Base-by-base conservation (phyloP, 164 flowering plant genomes). In the Stephania yunnanensis region DNA sequence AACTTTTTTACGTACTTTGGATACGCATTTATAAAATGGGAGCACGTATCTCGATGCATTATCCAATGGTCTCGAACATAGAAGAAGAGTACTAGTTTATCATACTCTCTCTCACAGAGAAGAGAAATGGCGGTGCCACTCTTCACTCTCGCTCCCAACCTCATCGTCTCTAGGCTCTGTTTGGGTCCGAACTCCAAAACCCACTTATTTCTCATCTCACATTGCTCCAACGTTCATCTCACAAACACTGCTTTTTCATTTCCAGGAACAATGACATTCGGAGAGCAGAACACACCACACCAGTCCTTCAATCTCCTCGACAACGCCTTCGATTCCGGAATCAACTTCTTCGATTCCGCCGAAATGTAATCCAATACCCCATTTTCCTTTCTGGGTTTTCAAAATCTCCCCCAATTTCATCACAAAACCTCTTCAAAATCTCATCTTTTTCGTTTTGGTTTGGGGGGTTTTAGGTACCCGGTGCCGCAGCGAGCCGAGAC, bases 251-350 rank as follows among this genome's bases (percentile, higher is more conserved):
- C 15, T 58, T 75, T 7, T 4, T 4, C 42, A 25, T 36, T 25
- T 48, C 7, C 86, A 91, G 97, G 97, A 71, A 89, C 92, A 19
- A 93, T 93, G 96, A 93, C 95, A 2, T 93, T 91, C 68, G 96
- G 98, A 20, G 91, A 91, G 82, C 98, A 93, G 71, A 93, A 88
- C 83, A 78, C 93, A 4, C 58, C 86, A 48, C 70, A 80, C 15
- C 83, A 93, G 73, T 93, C 98, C 5, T 89, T 86, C 79, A 80
- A 80, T 78, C 92, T 93, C 68, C 89, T 93, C 68, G 91, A 89
- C 76, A 80, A 84, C 45, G 96, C 96, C 45, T 89, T 87, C 79
- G 50, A 81, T 53, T 75, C 90, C 46, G 98, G 98, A 74, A 87
- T 91, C 81, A 93, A 90, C 81, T 91, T 90, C 88, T 85, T 90